Evolutionary conservation across 441 rosid species (phyloP).

Genomic region (Rhodomyrtus psidioides): DNA sequence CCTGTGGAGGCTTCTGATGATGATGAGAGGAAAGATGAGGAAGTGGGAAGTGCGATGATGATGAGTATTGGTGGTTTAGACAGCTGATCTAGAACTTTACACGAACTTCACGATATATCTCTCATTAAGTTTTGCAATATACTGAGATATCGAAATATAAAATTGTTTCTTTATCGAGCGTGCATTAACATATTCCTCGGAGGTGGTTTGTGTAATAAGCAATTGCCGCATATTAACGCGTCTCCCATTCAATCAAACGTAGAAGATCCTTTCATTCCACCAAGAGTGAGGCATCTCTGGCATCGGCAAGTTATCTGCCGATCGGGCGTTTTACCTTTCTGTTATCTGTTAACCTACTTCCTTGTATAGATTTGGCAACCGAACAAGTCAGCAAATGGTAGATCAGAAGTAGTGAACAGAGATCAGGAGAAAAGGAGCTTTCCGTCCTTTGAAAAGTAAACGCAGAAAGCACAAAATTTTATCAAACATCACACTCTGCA

Average conservation of each 20-base stretch:
- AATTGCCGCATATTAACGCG: neutral
- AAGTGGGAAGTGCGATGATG: neutral
- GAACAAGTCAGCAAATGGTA: neutral
- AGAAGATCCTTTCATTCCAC: neutral
- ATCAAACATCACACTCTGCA: neutral
- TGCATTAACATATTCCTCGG: neutral
- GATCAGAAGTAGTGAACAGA: neutral
- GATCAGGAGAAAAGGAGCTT: neutral
- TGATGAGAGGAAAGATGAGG: slow-evolving; percentile 15
- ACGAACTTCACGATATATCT: neutral
- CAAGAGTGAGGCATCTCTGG: neutral
- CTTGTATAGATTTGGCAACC: neutral
- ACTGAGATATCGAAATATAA: neutral
- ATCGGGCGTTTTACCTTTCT: neutral
- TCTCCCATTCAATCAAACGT: neutral
- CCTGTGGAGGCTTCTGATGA: slow-evolving; percentile 21
- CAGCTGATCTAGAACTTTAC: neutral
- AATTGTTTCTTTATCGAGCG: neutral
- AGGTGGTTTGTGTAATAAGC: neutral
- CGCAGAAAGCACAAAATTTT: neutral
- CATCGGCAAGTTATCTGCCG: neutral
- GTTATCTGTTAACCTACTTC: neutral
- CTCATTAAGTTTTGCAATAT: neutral
- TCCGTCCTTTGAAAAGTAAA: neutral
- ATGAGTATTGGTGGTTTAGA: neutral